Percentiles rank a stretch among this genome's conserved stretches.
phyloP scores from a whole-genome alignment of 306 rosid genomes.

The Gastrolobium villosum region DNA sequence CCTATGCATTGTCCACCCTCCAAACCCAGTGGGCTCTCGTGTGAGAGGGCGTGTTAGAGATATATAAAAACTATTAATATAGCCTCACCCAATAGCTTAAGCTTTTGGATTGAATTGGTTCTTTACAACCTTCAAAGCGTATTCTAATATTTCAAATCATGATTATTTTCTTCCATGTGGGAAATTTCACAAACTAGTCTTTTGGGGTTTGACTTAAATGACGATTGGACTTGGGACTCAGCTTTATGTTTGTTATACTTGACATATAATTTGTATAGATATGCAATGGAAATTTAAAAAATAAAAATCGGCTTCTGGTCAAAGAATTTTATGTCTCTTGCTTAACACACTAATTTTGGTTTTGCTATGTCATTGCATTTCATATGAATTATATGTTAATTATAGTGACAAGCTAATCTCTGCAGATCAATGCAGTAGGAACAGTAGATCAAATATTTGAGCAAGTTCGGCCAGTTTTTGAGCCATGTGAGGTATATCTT shows the following conservation, averaged over 20 bases:
- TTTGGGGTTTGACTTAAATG: slow-evolving; percentile 27
- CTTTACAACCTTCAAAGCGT: not conserved
- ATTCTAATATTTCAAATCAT: slow-evolving; percentile 11
- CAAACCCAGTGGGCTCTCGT: no score
- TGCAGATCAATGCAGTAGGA: slow-evolving; percentile 93
- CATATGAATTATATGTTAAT: slow-evolving; percentile 24
- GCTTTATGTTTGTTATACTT: slow-evolving; percentile 12
- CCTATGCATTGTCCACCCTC: no score
- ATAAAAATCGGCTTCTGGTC: slow-evolving; percentile 16
- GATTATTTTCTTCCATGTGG: slow-evolving; percentile 26
- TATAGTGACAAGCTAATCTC: slow-evolving; percentile 38
- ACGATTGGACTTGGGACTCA: slow-evolving; percentile 8
- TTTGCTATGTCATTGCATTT: not conserved
- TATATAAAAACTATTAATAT: no score
- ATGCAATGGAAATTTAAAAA: not conserved
- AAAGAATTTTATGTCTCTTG: slow-evolving; percentile 8
- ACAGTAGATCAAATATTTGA: slow-evolving; percentile 86
- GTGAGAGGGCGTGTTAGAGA: no score
- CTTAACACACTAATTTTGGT: slow-evolving; percentile 1
- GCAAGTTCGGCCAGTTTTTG: slow-evolving; percentile 80
- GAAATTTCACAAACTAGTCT: slow-evolving; percentile 33
- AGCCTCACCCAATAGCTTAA: no score
- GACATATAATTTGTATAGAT: not conserved
- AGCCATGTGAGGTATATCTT: slow-evolving; percentile 63
- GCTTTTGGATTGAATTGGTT: no score